phyloP scores from a whole-genome alignment of 2,329 filamentous ascomycete genomes.

The Aphanoascus verrucosus region DNA sequence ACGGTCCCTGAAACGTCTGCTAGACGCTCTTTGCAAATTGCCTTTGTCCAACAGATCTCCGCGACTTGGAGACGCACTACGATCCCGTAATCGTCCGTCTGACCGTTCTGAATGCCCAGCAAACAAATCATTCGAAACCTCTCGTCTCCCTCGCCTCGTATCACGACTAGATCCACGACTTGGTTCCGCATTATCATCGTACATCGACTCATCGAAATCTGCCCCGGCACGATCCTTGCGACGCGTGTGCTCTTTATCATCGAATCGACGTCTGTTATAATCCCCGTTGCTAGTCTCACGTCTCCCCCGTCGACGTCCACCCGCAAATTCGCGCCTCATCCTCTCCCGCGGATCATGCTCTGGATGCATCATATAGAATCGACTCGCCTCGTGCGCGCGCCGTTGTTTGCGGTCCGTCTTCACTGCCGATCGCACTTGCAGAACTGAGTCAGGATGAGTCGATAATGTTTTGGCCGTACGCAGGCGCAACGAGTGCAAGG shows the following conservation, averaged over 20 bases:
- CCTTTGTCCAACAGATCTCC: slow-evolving; percentile 38
- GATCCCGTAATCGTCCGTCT: slow-evolving; percentile 44
- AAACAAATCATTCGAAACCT: slow-evolving; percentile 29
- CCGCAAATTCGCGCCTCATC: slow-evolving; percentile 44
- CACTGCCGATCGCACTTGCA: slow-evolving; percentile 65
- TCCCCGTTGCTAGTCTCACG: slow-evolving; percentile 32
- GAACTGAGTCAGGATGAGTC: slow-evolving; percentile 54
- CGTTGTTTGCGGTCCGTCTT: slow-evolving; percentile 66
- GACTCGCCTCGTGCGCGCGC: slow-evolving; percentile 68
- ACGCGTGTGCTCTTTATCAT: slow-evolving; percentile 45
- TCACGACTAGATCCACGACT: slow-evolving; percentile 17
- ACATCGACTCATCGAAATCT: slow-evolving; percentile 66
- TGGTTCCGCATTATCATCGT: slow-evolving; percentile 54
- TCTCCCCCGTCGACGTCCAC: slow-evolving; percentile 33
- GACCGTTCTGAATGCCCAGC: slow-evolving; percentile 25
- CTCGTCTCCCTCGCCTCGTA: slow-evolving; percentile 23
- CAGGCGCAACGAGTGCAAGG: slow-evolving; percentile 50
- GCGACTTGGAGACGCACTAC: slow-evolving; percentile 51
- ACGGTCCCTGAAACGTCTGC: slow-evolving; percentile 34
- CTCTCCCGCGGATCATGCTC: slow-evolving; percentile 74
- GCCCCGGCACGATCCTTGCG: slow-evolving; percentile 40
- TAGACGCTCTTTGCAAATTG: slow-evolving; percentile 29
- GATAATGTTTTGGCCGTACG: slow-evolving; percentile 60
- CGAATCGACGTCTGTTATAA: slow-evolving; percentile 47
- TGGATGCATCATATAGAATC: slow-evolving; percentile 86